A percentile compares a stretch with the other conserved stretches of the same genome.
Conservation (phyloP, 306 rosid species). For the Heteromeles arbutifolia region DNA sequence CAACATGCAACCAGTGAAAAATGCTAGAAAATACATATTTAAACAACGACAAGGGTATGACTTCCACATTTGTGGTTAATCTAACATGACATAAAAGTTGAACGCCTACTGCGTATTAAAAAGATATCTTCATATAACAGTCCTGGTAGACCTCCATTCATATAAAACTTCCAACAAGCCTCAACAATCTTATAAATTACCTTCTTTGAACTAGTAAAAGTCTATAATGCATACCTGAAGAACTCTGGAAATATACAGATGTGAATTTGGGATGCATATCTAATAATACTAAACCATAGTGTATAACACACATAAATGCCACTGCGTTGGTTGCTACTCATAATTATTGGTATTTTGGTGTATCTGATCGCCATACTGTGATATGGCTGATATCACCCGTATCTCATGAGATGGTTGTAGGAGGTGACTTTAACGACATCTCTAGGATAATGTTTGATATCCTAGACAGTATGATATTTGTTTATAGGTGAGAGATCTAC, state of each 20-base stretch:
- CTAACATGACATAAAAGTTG: background rate
- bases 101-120: background rate
- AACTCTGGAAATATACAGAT: background rate
- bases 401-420: background rate
- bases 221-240: background rate
- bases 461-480: background rate
- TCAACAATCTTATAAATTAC: background rate
- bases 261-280: background rate
- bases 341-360: background rate
- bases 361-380: background rate
- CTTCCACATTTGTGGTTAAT: background rate
- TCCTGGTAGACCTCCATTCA: background rate
- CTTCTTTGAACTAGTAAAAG: background rate
- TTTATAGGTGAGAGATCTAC: background rate
- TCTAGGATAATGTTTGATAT: background rate
- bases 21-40: background rate
- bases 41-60: background rate
- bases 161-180: background rate
- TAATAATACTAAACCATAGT: background rate
- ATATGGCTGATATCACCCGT: background rate
- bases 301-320: background rate
- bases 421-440: background rate
- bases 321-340: background rate
- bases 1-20: background rate
- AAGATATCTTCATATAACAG: background rate